Percentiles rank a stretch among this genome's conserved stretches.
phyloP scores from a whole-genome alignment of 2,329 filamentous ascomycete species.

The Rutstroemia sp. region DNA sequence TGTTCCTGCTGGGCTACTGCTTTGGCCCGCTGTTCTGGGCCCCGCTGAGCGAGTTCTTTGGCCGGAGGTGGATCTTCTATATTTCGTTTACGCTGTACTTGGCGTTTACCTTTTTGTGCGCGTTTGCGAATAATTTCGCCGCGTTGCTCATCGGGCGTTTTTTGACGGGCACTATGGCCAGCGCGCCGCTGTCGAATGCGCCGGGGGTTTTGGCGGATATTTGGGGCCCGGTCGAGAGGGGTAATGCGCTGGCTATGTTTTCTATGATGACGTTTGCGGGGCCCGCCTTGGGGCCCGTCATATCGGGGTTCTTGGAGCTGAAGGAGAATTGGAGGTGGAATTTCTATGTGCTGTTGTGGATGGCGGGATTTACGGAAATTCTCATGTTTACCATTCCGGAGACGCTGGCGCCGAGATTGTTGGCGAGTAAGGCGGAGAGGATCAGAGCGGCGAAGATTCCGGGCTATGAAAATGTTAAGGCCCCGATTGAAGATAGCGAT shows the following conservation, averaged over 20 bases:
- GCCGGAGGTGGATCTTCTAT: slow-evolving; percentile 52
- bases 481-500: slow-evolving; percentile 57
- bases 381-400: slow-evolving; percentile 53
- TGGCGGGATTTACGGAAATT: slow-evolving; percentile 33
- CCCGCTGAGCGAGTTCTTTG: slow-evolving; percentile 44
- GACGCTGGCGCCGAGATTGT: slow-evolving; percentile 43
- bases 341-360: slow-evolving; percentile 41
- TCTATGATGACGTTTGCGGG: slow-evolving; percentile 56
- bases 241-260: slow-evolving; percentile 55
- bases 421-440: slow-evolving; percentile 46
- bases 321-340: slow-evolving; percentile 46
- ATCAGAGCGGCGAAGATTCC: slow-evolving; percentile 41
- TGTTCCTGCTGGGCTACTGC: slow-evolving; percentile 39
- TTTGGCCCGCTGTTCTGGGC: slow-evolving; percentile 39
- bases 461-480: slow-evolving; percentile 44
- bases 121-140: slow-evolving; percentile 49
- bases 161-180: slow-evolving; percentile 55
- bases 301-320: slow-evolving; percentile 49
- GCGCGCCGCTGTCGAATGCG: slow-evolving; percentile 53
- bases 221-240: slow-evolving; percentile 45
- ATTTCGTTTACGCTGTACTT: slow-evolving; percentile 50
- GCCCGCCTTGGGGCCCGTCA: slow-evolving; percentile 39
- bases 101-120: slow-evolving; percentile 53
- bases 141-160: slow-evolving; percentile 59
- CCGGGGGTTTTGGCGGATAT: slow-evolving; percentile 57